Percentiles rank a stretch among this genome's conserved stretches.
phyloP scores from a whole-genome alignment of 2,329 filamentous ascomycete genomes.

The Apiospora phragmitis region DNA sequence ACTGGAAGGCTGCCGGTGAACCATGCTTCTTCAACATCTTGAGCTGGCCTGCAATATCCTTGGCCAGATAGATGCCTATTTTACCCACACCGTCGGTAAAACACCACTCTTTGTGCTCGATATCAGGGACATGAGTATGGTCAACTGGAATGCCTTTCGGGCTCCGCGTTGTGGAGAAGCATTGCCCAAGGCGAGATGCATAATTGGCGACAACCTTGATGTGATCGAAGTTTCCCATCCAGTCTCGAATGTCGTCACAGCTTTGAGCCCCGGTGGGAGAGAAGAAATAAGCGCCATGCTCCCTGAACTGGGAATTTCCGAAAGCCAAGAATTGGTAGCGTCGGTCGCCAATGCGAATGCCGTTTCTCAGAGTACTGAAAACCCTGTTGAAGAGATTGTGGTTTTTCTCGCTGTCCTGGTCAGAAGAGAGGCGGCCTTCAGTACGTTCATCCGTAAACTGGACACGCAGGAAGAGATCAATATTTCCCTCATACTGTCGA shows the following conservation, averaged over 20 bases:
- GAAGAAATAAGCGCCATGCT: constrained; percentile 93
- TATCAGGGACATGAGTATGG: constrained; percentile 65
- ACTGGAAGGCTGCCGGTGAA: constrained; percentile 83
- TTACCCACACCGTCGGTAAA: constrained; percentile 95
- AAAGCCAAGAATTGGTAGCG: constrained; percentile 90
- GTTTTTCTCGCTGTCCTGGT: constrained; percentile 54
- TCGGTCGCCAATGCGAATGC: constrained; percentile 79
- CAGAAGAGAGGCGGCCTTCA: constrained; percentile 59
- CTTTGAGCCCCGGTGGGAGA: constrained; percentile 66
- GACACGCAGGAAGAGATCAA: constrained; percentile 83
- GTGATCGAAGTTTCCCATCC: constrained; percentile 83
- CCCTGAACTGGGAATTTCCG: constrained; percentile 92
- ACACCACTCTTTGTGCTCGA: constrained; percentile 65
- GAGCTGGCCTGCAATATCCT: constrained; percentile 72
- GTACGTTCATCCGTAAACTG: constrained; percentile 83
- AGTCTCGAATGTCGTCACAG: constrained; percentile 74
- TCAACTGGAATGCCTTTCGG: constrained; percentile 62
- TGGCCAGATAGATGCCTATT: constrained; percentile 77
- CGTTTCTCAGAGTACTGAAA: constrained; percentile 69
- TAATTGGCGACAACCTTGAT: constrained; percentile 88
- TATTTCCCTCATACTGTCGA: constrained; percentile 65
- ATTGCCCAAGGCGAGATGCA: constrained; percentile 86
- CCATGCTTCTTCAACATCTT: constrained; percentile 54
- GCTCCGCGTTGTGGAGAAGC: constrained; percentile 88
- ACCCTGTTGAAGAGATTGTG: constrained; percentile 76